Conservation (phyloP, 768 basidiomycete genomes). For the Phlegmacium glaucopus region DNA sequence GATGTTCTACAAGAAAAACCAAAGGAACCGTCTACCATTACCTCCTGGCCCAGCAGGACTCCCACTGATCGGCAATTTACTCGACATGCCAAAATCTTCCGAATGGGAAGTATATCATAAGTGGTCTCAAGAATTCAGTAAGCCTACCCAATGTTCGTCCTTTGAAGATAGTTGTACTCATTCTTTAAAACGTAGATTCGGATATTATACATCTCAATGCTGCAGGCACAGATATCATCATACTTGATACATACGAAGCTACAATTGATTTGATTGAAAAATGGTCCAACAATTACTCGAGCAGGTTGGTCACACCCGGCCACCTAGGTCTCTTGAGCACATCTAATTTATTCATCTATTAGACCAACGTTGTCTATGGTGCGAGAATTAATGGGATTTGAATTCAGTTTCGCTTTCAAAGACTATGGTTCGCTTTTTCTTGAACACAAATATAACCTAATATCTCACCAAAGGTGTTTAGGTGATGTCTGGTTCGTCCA, state of each 20-base stretch:
- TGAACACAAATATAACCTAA: background rate
- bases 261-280: slow-evolving; percentile 40
- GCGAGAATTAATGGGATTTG: slow-evolving; percentile 18
- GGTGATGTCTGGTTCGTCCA: no score
- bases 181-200: slow-evolving; percentile 14
- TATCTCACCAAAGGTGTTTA: background rate
- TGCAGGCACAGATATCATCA: no score
- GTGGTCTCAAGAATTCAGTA: slow-evolving; percentile 37
- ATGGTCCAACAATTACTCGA: slow-evolving; percentile 37
- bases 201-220: slow-evolving; percentile 28
- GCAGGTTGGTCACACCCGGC: slow-evolving; percentile 18
- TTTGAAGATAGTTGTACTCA: no score
- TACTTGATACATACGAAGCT: slow-evolving; percentile 34
- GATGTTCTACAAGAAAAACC: background rate
- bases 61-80: slow-evolving; percentile 36
- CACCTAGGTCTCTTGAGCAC: background rate
- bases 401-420: slow-evolving; percentile 11
- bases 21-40: slow-evolving; percentile 13
- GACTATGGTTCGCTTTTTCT: slow-evolving; percentile 7
- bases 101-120: slow-evolving; percentile 35
- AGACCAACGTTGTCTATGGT: slow-evolving; percentile 16
- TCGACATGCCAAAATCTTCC: slow-evolving; percentile 24
- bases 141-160: slow-evolving; percentile 1
- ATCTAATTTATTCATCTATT: background rate
- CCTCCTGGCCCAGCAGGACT: slow-evolving; percentile 38